Base-by-base conservation (phyloP, 208 protist species). In the Acanthamoeba lenticulata region DNA sequence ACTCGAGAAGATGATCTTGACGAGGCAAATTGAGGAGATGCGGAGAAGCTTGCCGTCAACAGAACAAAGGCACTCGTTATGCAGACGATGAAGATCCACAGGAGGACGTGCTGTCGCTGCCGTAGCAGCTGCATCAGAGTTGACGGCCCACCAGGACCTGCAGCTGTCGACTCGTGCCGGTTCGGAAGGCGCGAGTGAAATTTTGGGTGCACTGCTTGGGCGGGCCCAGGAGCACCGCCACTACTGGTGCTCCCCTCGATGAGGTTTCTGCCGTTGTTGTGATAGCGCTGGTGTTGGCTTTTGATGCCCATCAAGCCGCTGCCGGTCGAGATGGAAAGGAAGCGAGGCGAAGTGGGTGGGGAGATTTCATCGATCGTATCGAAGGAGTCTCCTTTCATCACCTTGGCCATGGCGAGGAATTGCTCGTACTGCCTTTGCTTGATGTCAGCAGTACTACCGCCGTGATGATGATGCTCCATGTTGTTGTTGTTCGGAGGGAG, bases 241-340 rank as follows among this genome's bases (percentile, higher is more conserved):
- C 60, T 32, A 0, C 60, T 19, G 27, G n/a, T 36, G 29, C 55
- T 62, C 55, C 60, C 60, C n/a, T 67, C 60, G 4, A 67, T 67
- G 60, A 67, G 60, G 29, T 67, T 67, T 17, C 29, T 67, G 60
- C 60, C 36, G 60, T 67, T 67, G 60, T 32, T 67, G 60, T 67
- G 60, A 29, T 67, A 67, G 60, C 60, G 60, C 4, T 67, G 60
- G 9, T 67, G 60, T 29, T 67, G 60, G 60, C 4, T 67, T 36
- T 67, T 67, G 60, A 67, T 3, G 2, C 60, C 29, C 60, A 67
- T 67, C 69, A 79, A 17, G 9, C 69, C 69, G 36, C 69, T 79
- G 40, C 69, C 69, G 21, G 69, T 79, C 36, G 69, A 79, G 69
- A 79, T 5, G 69, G 69, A 47, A 36, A 79, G 69, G 69, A 79